Conservation (phyloP, 192 early-diverging fungal species). For the Coemansia sp. region DNA sequence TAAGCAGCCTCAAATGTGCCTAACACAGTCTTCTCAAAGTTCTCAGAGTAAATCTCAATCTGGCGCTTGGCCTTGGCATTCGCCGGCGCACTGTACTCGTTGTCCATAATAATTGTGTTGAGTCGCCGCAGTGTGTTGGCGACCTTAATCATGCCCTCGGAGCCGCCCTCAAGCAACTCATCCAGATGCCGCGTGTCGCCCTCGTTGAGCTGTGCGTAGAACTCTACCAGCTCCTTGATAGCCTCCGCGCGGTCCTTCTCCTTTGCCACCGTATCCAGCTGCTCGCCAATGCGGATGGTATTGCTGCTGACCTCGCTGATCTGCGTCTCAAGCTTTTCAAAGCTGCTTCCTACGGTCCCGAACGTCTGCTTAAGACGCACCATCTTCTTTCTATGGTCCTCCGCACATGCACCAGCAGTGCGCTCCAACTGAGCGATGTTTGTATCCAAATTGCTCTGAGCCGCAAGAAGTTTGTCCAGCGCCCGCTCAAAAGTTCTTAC, state of each 20-base stretch:
- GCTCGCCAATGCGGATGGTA: constrained; percentile 96
- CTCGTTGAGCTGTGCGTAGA: constrained; percentile 88
- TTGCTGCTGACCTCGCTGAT: constrained; percentile 93
- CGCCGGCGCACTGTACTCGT: constrained; percentile 46
- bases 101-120: constrained; percentile 63
- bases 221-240: constrained; percentile 87
- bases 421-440: constrained; percentile 86
- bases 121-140: constrained; percentile 83
- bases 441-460: constrained; percentile 73
- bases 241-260: constrained; percentile 85
- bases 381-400: constrained; percentile 72
- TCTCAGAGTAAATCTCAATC: constrained; percentile 92
- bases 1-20: constrained; percentile 87
- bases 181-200: constrained; percentile 75
- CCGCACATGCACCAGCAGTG: constrained; percentile 70
- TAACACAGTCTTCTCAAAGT: constrained; percentile 86
- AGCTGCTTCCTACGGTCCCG: constrained; percentile 83
- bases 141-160: constrained; percentile 85
- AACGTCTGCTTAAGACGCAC: constrained; percentile 77
- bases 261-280: constrained; percentile 94
- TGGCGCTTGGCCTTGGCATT: constrained; percentile 66
- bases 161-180: constrained; percentile 66
- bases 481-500: constrained; percentile 88
- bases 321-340: constrained; percentile 83
- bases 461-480: constrained; percentile 75